These are phyloP conservation scores for Solidago caesia DNA, from an alignment of 129 eudicot species.

Conservation along the genomic window DNA sequence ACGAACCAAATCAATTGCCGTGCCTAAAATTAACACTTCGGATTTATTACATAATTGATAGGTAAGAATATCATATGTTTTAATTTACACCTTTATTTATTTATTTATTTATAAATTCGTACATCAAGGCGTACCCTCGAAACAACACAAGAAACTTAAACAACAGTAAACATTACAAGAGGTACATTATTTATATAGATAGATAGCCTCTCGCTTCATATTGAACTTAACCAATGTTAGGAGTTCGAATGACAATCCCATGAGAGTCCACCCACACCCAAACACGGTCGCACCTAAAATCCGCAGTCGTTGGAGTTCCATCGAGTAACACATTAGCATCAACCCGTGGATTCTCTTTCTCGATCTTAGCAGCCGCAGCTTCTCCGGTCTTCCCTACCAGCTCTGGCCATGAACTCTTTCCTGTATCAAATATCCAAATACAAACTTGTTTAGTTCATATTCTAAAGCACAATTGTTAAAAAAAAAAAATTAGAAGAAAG, in stretches of 20 bases:
- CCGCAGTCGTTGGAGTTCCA: slow-evolving; percentile 35
- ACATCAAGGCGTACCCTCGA: neutral
- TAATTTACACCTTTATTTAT: neutral
- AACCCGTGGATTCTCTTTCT: slow-evolving; percentile 48
- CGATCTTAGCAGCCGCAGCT: slow-evolving; percentile 39
- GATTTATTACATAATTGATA: neutral
- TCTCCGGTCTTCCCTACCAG: slow-evolving; percentile 40
- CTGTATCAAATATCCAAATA: slow-evolving; percentile 18
- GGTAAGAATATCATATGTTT: neutral
- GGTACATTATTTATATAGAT: neutral
- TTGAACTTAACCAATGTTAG: slow-evolving; percentile 27
- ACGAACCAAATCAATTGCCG: neutral
- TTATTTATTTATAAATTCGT: neutral
- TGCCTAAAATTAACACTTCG: neutral
- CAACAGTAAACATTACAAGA: neutral
- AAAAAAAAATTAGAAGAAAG: neutral
- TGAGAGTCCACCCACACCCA: slow-evolving; percentile 48
- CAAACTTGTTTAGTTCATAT: neutral
- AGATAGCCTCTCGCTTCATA: neutral
- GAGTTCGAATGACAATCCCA: slow-evolving; percentile 40
- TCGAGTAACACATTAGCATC: slow-evolving; percentile 48
- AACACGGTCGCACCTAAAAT: slow-evolving; percentile 50
- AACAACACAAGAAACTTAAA: neutral
- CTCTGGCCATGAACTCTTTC: slow-evolving; percentile 62
- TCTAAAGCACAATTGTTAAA: neutral